phyloP scores from a whole-genome alignment of 2,329 filamentous ascomycete genomes.

The Elsinoe ampelina region DNA sequence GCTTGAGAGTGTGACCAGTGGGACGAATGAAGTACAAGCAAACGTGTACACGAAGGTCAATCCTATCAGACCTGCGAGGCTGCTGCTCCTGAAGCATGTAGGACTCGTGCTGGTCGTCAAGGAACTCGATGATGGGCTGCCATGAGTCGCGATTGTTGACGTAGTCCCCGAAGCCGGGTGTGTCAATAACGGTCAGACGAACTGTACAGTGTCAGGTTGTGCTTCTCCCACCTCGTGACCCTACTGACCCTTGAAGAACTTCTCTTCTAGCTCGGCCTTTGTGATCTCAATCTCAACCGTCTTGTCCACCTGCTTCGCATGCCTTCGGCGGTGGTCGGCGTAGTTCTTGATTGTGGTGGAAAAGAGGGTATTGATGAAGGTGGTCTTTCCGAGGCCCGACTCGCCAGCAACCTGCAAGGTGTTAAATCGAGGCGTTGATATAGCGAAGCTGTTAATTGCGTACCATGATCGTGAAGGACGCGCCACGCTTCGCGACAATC shows the following conservation, averaged over 20 bases:
- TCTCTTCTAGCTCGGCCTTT: constrained; percentile 99
- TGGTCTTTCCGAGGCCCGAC: constrained; percentile 97
- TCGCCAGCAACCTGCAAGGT: constrained; percentile 78
- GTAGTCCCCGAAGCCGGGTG: constrained; percentile 97
- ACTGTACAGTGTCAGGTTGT: constrained; percentile 46
- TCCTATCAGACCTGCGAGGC: constrained; percentile 95
- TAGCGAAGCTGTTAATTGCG: constrained; percentile 19
- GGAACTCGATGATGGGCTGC: constrained; percentile 99
- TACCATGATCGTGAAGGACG: constrained; percentile 99
- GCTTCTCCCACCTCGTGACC: background rate
- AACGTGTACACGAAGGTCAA: constrained; percentile 95
- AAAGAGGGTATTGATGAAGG: constrained; percentile 99
- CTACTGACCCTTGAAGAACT: constrained; percentile 93
- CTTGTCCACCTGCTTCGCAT: constrained; percentile 99
- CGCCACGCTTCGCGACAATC: constrained; percentile 75
- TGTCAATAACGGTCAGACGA: constrained; percentile 96
- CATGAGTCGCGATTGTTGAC: constrained; percentile 99
- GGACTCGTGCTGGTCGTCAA: constrained; percentile 99
- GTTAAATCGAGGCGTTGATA: constrained; percentile 22
- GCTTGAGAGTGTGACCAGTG: constrained; percentile 96
- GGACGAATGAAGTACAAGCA: constrained; percentile 99
- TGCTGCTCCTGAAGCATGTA: constrained; percentile 99
- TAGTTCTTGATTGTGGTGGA: constrained; percentile 99
- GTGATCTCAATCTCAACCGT: constrained; percentile 99
- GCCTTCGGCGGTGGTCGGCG: constrained; percentile 97